A percentile compares a stretch with the other conserved stretches of the same genome.
Evolutionary conservation across 345 rosid genomes (phyloP).

Genomic region (Xanthoceras sorbifolium): DNA sequence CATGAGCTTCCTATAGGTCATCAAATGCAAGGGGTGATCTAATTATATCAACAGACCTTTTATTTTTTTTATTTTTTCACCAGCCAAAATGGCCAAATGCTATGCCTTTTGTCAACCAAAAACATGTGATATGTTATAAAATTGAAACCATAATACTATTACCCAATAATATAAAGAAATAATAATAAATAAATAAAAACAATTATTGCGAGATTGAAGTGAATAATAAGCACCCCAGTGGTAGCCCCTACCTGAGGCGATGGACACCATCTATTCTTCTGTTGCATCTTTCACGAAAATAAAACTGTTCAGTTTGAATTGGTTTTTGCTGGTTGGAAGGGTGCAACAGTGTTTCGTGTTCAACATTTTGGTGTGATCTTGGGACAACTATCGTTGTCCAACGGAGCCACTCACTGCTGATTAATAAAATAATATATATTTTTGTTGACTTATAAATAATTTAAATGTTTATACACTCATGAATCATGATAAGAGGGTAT

Average conservation of each 20-base stretch:
- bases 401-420: not conserved
- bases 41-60: not conserved
- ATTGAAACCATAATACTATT: not conserved
- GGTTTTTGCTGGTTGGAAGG: not conserved
- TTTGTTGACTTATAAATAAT: too few species aligned
- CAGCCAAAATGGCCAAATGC: not conserved
- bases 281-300: not conserved
- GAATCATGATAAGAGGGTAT: too few species aligned
- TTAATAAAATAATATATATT: too few species aligned
- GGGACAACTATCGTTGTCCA: not conserved
- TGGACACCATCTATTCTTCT: constrained; percentile 3
- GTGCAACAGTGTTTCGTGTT: constrained; percentile 4
- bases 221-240: not conserved
- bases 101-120: not conserved
- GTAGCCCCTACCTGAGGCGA: not conserved
- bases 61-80: not conserved
- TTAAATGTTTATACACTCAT: too few species aligned
- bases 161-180: not conserved
- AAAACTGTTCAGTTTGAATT: constrained; percentile 17
- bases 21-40: not conserved
- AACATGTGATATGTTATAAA: not conserved
- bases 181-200: not conserved
- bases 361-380: not conserved
- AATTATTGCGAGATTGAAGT: not conserved
- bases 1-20: not conserved